Base-by-base conservation (phyloP, 768 basidiomycete species). In the Cystobasidiopsis lactophilus region DNA sequence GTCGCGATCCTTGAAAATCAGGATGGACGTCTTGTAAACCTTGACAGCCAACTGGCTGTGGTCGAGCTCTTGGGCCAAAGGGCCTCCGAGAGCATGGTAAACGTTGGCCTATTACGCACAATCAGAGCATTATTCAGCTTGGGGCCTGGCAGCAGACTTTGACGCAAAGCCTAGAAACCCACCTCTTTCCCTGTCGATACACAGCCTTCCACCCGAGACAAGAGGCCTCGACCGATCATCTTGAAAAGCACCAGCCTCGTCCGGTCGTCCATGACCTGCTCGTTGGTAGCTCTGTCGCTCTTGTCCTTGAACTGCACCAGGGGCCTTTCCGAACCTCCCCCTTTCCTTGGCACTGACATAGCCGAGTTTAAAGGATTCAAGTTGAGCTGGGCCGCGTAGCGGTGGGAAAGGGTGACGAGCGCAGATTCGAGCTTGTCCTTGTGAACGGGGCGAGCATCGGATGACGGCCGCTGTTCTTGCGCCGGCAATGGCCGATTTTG, bases 181-280 rank as follows among this genome's bases (percentile, higher is more conserved):
- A 84, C 88, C 75, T 98, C 93, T 73, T 98, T 98, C 27, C 93
- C 93, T 0, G 93, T 95, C 62, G 84, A 88, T 40, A 98, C 78
- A 67, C 93, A 96, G 2, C 89, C 86, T 59, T 95, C 91, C 43
- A 98, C 78, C 65, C 85, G 81, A 51, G 81, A 77, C 14, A 98
- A 75, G 16, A 96, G 63, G 0, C 79, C 88, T 49, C 88, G 72
- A 3, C 85, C 83, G 52, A 93, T 83, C 82, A 96, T 86, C 69
- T 93, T 93, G 70, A 86, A 85, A 46, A 98, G 67, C 31, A 96
- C 91, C 35, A 91, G 71, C 46, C 91, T 70, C 9, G 93, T 98
- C n/a, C 93, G 75, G 16, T 85, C 82, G 66, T 98, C 93, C 35
- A 98, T 73, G 2, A 98, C 93, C 63, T 95, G 93, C 66, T 98